These are phyloP conservation scores for Escallonia rubra DNA, from an alignment of 129 eudicot genomes.

Conservation along the genomic window DNA sequence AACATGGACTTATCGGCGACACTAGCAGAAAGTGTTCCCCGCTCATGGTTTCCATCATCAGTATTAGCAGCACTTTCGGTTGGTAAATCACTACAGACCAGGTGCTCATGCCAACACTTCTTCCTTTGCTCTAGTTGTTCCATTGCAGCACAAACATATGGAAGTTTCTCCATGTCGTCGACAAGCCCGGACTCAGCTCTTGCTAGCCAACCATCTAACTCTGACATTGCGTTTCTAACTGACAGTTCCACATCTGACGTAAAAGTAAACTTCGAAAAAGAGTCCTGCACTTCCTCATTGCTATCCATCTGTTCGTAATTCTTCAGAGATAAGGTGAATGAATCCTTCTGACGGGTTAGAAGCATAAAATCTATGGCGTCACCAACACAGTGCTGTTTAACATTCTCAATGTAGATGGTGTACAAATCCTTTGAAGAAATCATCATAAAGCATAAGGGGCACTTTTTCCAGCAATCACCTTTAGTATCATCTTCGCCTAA, in stretches of 20 bases:
- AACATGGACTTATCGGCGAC: slow-evolving; percentile 23
- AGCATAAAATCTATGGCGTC: slow-evolving; percentile 68
- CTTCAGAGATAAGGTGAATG: slow-evolving; percentile 50
- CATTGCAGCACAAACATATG: slow-evolving; percentile 94
- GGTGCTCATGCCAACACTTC: slow-evolving; percentile 45
- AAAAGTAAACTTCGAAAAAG: slow-evolving; percentile 82
- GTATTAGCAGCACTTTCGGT: slow-evolving; percentile 20
- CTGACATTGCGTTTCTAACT: slow-evolving; percentile 80
- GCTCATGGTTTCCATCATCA: slow-evolving; percentile 12
- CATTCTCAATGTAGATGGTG: slow-evolving; percentile 78
- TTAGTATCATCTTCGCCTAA: slow-evolving; percentile 61
- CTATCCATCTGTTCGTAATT: slow-evolving; percentile 26
- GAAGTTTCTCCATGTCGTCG: slow-evolving; percentile 89
- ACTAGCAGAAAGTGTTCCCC: slow-evolving; percentile 18
- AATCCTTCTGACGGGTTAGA: slow-evolving; percentile 72
- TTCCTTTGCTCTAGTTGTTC: slow-evolving; percentile 72
- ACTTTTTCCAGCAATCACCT: slow-evolving; percentile 69
- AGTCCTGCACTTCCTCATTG: slow-evolving; percentile 43
- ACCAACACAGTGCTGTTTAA: slow-evolving; percentile 62
- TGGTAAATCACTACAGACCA: slow-evolving; percentile 26
- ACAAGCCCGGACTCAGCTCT: slow-evolving; percentile 91
- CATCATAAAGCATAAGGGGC: slow-evolving; percentile 91
- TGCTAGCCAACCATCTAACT: slow-evolving; percentile 88
- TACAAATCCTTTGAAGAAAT: slow-evolving; percentile 81
- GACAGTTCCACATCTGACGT: slow-evolving; percentile 77